Base-by-base conservation (phyloP, 75 land plant genomes). In the Pinus taeda region DNA sequence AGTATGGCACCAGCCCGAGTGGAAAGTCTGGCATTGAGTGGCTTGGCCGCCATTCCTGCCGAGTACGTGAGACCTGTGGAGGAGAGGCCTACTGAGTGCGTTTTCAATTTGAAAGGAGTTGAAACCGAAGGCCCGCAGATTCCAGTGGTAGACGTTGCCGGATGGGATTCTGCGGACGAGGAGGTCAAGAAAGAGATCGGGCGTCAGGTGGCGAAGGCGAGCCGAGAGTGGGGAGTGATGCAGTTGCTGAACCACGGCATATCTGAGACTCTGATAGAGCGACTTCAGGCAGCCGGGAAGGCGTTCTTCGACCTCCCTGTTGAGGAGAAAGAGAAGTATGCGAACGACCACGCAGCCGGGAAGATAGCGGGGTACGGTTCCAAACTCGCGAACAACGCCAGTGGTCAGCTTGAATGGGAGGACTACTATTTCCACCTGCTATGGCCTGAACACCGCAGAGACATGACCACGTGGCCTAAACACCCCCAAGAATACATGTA, bases 351-450 rank as follows among this genome's bases (percentile, higher is more conserved):
- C 73, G 81, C 72, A 15, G 53, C 81, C 2, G 91, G 88, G 11
- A 87, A 87, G 78, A 79, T 90, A 14, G 85, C 81, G 22, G 96
- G 96, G 9, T 93, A 92, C 24, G 96, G 92, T 2, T 89, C 92
- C 85, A 89, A 89, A 83, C 80, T 93, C 49, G 92, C 91, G 4
- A 90, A 90, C 64, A 89, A 80, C 30, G 86, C 88, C 15, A 88
- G 91, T 60, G 95, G 94, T 24, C 85, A 88, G 77, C 85, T 93
- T 20, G 96, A 93, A 77, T 93, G 96, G 96, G 82, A 91, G 78
- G 96, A 93, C 63, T 92, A 93, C 82, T 83, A 88, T 75, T 90
- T 92, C 78, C 96, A 92, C 75, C 82, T 83, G 57, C 56, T 86
- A 2, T 86, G 36, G 75, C 96, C 96, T 20, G 79, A 88, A 57